Evolutionary conservation across 1,284 basidiomycete species (phyloP), one percentile per base, ranked within the genome.

Genomic region (Ustilago cynodontis): DNA sequence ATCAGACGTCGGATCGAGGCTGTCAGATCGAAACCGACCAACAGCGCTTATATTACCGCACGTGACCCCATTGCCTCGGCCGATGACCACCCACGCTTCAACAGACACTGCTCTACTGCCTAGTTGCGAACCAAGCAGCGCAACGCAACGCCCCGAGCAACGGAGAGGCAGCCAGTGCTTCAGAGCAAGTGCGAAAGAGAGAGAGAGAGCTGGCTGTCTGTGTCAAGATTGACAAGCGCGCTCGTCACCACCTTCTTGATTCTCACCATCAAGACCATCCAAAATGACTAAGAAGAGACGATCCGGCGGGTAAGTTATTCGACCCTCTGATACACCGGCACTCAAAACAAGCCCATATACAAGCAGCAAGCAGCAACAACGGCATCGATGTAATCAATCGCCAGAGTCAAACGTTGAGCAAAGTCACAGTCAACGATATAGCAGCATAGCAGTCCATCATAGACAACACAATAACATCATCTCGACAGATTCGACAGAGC

Each of bases 231-330:
- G 59, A 28, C 49, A 53, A 61, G 35, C 55, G 60, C 59, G 62
- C 62, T 65, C 47, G 28, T 49, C 61, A 55, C 54, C 65, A 67
- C 62, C 62, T 76, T 64, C 57, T 61, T 66, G 66, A 43, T 68
- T 55, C 59, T 69, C 70, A 77, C 65, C 74, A 77, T 73, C 75
- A 72, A 77, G 70, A 77, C 70, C 35, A 60, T 61, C 63, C 80
- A 81, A 77, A 63, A 85, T 84, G 96, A 98, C 95, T 85, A 98
- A 96, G 91, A 98, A 98, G 90, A 93, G 96, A 93, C 93, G 96
- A 93, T 94, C 94, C 90, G 92, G 79, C 75, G 80, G 80, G 80
- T 82, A 75, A 64, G 80, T 82, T 28, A 26, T 64, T 28, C 70
- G 58, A 39, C 70, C 63, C 16, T 55, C 49, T 13, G 41, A 24